Conservation (phyloP, 257 asterid genomes). For the Solanum pinnatisectum region DNA sequence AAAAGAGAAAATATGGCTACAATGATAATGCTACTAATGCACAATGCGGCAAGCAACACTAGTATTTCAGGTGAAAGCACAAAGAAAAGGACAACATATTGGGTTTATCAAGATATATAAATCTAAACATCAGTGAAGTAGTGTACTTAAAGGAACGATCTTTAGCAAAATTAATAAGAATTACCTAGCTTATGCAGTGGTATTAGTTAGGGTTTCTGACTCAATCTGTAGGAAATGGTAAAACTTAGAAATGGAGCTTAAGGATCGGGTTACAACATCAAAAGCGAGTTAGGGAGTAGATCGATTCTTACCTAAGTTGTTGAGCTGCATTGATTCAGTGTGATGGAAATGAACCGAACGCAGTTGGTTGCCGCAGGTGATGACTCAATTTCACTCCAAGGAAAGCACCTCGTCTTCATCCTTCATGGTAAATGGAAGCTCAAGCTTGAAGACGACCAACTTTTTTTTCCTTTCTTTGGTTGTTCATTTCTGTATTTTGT, state of each 20-base stretch:
- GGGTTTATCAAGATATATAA: neutral
- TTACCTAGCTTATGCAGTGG: no score
- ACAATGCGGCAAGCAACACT: neutral
- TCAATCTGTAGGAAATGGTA: neutral
- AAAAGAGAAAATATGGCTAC: neutral
- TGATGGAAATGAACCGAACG: neutral
- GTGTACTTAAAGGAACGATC: neutral
- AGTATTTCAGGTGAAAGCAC: neutral
- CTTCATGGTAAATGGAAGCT: neutral
- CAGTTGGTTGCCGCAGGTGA: neutral
- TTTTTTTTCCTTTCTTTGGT: neutral
- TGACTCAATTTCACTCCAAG: neutral
- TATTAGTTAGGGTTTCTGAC: no score
- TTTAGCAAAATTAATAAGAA: neutral
- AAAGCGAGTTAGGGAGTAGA: neutral
- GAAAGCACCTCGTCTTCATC: neutral
- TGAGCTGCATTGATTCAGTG: neutral
- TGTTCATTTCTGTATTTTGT: no score
- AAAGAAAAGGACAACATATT: neutral
- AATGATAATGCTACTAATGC: neutral
- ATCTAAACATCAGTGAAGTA: neutral
- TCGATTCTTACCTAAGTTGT: neutral
- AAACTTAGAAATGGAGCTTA: no score
- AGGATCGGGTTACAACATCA: neutral
- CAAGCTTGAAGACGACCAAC: neutral